These are phyloP conservation scores for Polyporus arcularius DNA, from an alignment of 768 basidiomycete species.

Conservation along the genomic window DNA sequence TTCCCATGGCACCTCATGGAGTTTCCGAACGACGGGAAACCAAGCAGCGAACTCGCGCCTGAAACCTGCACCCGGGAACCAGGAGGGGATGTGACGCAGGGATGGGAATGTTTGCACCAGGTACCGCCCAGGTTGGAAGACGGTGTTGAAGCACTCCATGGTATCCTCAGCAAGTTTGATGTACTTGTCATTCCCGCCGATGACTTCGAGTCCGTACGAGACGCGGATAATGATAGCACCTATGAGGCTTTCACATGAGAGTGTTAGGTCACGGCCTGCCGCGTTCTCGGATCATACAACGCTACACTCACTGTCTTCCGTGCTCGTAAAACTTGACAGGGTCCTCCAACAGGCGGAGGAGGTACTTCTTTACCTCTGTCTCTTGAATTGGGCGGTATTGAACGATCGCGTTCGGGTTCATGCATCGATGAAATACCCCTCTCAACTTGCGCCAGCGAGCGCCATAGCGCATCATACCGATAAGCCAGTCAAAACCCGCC, in stretches of 20 bases:
- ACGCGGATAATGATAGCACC: not conserved
- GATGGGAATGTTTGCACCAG: not conserved
- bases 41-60: not conserved
- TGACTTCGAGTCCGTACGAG: not conserved
- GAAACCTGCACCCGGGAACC: not conserved
- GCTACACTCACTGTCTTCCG: not conserved
- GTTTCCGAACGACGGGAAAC: too few species aligned
- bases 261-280: not conserved
- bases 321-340: not conserved
- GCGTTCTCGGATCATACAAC: too few species aligned
- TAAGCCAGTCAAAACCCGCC: not conserved
- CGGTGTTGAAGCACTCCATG: not conserved
- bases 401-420: not conserved
- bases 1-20: too few species aligned
- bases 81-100: not conserved
- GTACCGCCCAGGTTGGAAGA: not conserved
- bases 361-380: not conserved
- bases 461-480: not conserved
- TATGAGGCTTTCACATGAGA: not conserved
- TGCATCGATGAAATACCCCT: not conserved
- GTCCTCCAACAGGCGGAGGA: not conserved
- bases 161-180: not conserved
- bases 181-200: not conserved
- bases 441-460: not conserved
- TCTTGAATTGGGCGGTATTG: not conserved